Base-by-base conservation (phyloP, 2,329 filamentous ascomycete genomes). In the Pestalotiopsis sp. region DNA sequence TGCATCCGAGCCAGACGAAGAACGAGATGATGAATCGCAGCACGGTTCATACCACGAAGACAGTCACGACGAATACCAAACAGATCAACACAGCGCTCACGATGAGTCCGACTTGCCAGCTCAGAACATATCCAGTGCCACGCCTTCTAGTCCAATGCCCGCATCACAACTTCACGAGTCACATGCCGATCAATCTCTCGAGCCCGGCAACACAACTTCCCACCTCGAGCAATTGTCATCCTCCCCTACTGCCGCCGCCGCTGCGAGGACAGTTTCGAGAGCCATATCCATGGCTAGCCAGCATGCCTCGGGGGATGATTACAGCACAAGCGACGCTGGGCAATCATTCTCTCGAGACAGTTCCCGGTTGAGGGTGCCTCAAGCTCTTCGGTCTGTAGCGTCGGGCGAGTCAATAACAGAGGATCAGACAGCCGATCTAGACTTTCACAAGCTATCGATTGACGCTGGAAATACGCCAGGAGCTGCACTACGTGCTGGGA, bases 211-310 rank as follows among this genome's bases (percentile, higher is more conserved):
- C 71, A 84, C 81, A 2, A 88, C 87, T 1, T 86, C 84, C 9
- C 80, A 80, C 25, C 80, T 89, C 25, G 87, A 89, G 72, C 83
- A 79, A 25, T 81, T 89, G 73, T 85, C 84, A 9, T 88, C 87
- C 7, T 89, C 88, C 11, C 87, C 88, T 7, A 86, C 87, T 0
- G 84, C 84, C 7, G 87, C 87, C 3, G 86, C 86, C 1, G 83
- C 85, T 4, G 86, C 85, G 38, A 82, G 87, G 68, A 71, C 72
- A 25, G 68, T 71, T 13, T 88, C 87, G 1, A 82, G 86, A 65
- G 84, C 83, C 13, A 78, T 86, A 38, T 87, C 85, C 64, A 81
- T 80, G 74, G 81, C 82, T 31, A 84, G 81, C 66, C 74, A 76
- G 69, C 65, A 62, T 52, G 69, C 60, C 23, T 68, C 45, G 31